Evolutionary conservation across 352 stramenopile species (phyloP), one percentile per base, ranked within the genome.

Genomic region (Globisporangium nodosum): DNA sequence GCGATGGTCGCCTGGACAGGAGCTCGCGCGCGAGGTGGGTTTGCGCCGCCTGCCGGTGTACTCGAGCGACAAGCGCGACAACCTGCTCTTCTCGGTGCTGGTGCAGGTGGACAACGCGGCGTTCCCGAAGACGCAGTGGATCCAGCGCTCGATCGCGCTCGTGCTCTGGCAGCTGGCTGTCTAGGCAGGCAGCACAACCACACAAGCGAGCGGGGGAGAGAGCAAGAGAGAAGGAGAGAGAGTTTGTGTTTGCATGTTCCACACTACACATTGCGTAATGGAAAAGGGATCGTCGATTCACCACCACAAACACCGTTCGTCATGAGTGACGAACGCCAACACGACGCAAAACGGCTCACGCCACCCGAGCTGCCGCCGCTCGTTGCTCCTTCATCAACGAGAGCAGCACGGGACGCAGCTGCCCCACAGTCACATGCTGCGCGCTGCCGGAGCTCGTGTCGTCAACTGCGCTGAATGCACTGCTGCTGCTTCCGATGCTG

Each of bases 21-120:
- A 76, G 12, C 56, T 68, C 49, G 65, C 67, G 51, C 64, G 62
- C 49, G 42, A 47, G 7, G 50, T 52, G 40, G 48, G 58, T 18
- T 50, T 63, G 18, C 81, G 81, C 57, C 69, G 74, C 43, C 68
- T 97, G 40, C 90, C 90, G 0, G 81, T 97, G 46, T 97, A 97
- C 65, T 76, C 86, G 39, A 94, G 77, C 61, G 73, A 69, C 58
- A 80, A 78, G 31, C 85, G 90, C 30, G 71, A 87, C 16, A 74
- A 74, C 7, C 63, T 97, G 21, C 71, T 97, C 42, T 94, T 94
- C 60, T 91, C 90, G 3, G 85, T 97, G 42, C 71, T 74, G 1
- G 80, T 97, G 1, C 62, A 73, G 31, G 72, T 74, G 24, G 73
- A 90, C 42, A 64, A 71, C 21, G 42, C 61, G 5, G 52, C 73